A percentile compares a stretch with the other conserved stretches of the same genome.
Evolutionary conservation across 441 rosid genomes (phyloP).

Genomic region (Mallotus repandus): DNA sequence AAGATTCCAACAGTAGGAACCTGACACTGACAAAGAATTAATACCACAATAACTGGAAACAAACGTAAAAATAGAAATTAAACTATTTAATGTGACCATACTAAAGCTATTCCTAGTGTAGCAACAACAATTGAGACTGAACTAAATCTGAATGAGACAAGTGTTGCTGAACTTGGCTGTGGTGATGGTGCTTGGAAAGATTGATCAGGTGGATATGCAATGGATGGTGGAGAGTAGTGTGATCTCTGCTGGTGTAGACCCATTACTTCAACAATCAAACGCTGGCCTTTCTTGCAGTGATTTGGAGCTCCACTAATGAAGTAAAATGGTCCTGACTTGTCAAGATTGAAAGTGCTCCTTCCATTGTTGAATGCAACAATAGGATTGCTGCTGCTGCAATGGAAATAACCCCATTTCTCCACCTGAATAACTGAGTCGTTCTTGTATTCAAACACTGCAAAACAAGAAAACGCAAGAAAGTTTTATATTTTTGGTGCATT

Average conservation of each 20-base stretch:
- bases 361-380: conserved; percentile 58
- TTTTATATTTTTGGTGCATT: not conserved
- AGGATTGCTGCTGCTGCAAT: conserved; percentile 60
- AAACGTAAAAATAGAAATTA: not conserved
- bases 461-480: not conserved
- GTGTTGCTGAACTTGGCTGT: conserved; percentile 36
- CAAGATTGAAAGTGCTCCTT: conserved; percentile 51
- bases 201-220: conserved; percentile 43
- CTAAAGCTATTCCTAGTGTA: conserved; percentile 16
- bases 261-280: conserved; percentile 76
- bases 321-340: conserved; percentile 74
- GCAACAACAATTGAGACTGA: conserved; percentile 14
- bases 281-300: conserved; percentile 73
- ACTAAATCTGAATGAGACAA: conserved; percentile 12
- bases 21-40: conserved; percentile 4
- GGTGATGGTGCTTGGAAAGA: conserved; percentile 31
- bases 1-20: conserved; percentile 2
- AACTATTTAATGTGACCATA: conserved; percentile 8
- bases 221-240: conserved; percentile 38
- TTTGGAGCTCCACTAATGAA: conserved; percentile 59
- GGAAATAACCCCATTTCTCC: conserved; percentile 80
- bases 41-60: not conserved
- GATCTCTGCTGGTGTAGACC: conserved; percentile 42
- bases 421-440: conserved; percentile 80
- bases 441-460: conserved; percentile 66